These are phyloP conservation scores for Amanita phalloides DNA, from an alignment of 768 basidiomycete genomes.

Conservation along the genomic window DNA sequence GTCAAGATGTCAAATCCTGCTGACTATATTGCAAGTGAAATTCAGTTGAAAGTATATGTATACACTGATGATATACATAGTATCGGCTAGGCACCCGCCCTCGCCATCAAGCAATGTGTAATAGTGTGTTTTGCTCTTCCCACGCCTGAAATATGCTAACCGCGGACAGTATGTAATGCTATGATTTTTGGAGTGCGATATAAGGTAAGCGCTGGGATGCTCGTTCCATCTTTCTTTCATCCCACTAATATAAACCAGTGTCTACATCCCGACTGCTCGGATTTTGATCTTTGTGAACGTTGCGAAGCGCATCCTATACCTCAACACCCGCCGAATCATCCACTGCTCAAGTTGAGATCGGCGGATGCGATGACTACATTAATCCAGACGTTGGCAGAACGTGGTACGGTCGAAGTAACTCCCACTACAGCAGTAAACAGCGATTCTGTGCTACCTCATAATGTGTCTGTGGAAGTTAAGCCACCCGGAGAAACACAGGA, in stretches of 20 bases:
- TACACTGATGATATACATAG: neutral
- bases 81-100: neutral
- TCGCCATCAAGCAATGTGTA: slow-evolving; percentile 49
- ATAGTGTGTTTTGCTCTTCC: slow-evolving; percentile 24
- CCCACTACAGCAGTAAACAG: neutral
- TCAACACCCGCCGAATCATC: slow-evolving; percentile 62
- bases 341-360: slow-evolving; percentile 63
- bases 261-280: slow-evolving; percentile 65
- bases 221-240: slow-evolving; percentile 1
- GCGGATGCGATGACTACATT: slow-evolving; percentile 23
- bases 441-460: too few relatives aligned
- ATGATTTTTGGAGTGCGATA: slow-evolving; percentile 55
- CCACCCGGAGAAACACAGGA: too few relatives aligned
- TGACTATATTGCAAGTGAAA: slow-evolving; percentile 44
- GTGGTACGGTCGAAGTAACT: neutral
- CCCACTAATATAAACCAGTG: slow-evolving; percentile 34
- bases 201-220: slow-evolving; percentile 38
- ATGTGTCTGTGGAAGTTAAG: too few relatives aligned
- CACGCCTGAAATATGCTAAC: neutral
- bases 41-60: neutral
- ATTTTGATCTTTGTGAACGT: slow-evolving; percentile 70
- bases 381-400: neutral
- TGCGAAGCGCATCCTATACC: slow-evolving; percentile 78
- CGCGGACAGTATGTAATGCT: slow-evolving; percentile 30
- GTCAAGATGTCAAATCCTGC: slow-evolving; percentile 43